These are phyloP conservation scores for Stereocaulon alpinum DNA, from an alignment of 495 filamentous ascomycete genomes.

Conservation along the genomic window DNA sequence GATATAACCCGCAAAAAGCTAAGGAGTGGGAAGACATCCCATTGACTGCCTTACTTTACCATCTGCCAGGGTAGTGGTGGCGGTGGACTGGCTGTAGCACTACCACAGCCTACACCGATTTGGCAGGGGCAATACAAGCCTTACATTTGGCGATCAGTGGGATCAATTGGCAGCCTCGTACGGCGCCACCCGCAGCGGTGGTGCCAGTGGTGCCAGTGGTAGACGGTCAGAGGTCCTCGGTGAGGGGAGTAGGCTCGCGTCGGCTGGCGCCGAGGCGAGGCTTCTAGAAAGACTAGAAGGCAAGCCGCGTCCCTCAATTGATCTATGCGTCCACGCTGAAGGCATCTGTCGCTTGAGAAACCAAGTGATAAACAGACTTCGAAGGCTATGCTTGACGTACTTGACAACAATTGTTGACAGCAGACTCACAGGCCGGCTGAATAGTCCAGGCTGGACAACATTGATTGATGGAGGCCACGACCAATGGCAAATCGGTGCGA, in stretches of 20 bases:
- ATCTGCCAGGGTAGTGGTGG: neutral
- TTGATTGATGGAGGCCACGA: too few species aligned
- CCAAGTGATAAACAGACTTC: neutral
- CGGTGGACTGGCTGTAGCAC: neutral
- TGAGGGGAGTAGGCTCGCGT: neutral
- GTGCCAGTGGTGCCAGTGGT: slow-evolving; percentile 1
- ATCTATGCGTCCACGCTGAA: neutral
- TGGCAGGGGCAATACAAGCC: neutral
- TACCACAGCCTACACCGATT: slow-evolving; percentile 2
- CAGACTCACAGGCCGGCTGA: neutral
- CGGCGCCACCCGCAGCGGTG: slow-evolving; percentile 2
- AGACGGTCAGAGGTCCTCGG: neutral
- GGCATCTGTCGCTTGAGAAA: neutral
- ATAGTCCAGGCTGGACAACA: neutral
- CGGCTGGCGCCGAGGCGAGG: neutral
- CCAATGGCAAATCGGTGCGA: neutral
- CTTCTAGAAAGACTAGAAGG: neutral
- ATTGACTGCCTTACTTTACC: slow-evolving; percentile 2
- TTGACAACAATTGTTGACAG: neutral
- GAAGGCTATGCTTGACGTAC: neutral
- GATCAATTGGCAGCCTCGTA: slow-evolving; percentile 5
- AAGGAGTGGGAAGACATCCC: neutral
- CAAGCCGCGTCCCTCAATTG: neutral
- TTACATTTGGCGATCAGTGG: neutral
- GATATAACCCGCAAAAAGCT: neutral